Conservation (phyloP, 2,329 filamentous ascomycete species). For the Curvularia lunata region DNA sequence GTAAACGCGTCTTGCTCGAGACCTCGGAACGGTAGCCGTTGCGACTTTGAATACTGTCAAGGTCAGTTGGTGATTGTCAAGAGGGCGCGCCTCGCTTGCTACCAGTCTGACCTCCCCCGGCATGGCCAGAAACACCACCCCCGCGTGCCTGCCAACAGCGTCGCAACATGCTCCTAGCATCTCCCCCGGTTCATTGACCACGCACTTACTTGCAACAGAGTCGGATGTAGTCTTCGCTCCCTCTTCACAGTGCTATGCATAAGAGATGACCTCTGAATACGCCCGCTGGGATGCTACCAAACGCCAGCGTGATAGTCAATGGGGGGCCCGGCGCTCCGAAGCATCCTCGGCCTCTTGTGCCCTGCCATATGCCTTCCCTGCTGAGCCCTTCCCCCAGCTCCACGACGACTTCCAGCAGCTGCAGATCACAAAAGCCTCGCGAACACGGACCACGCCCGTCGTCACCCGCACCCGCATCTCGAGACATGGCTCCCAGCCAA, state of each 20-base stretch:
- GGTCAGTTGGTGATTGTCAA: conserved; percentile 44
- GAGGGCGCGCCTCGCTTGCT: conserved; percentile 25
- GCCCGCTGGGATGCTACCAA: conserved; percentile 43
- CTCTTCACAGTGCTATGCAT: conserved; percentile 41
- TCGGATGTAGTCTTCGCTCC: conserved; percentile 24
- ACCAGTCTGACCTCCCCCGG: conserved; percentile 9
- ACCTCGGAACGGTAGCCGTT: conserved; percentile 26
- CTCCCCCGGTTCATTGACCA: conserved; percentile 3
- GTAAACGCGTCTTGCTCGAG: conserved; percentile 25
- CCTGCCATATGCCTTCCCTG: conserved; percentile 37
- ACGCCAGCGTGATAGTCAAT: conserved; percentile 41
- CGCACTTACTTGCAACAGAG: conserved; percentile 37
- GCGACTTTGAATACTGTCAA: conserved; percentile 40
- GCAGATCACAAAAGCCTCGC: conserved; percentile 35
- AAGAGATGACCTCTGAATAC: conserved; percentile 48
- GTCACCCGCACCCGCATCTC: conserved; percentile 43
- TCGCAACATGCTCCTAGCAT: conserved; percentile 12
- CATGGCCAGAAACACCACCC: conserved; percentile 10
- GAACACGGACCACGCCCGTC: conserved; percentile 45
- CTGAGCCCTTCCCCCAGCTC: conserved; percentile 34
- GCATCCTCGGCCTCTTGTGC: conserved; percentile 30
- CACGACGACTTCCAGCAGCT: conserved; percentile 34
- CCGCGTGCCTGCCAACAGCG: conserved; percentile 14
- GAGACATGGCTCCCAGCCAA: conserved; percentile 47
- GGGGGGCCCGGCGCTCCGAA: conserved; percentile 33